Evolutionary conservation across 768 basidiomycete species (phyloP), one percentile per base, ranked within the genome.

Genomic region (Termitomyces sp.): DNA sequence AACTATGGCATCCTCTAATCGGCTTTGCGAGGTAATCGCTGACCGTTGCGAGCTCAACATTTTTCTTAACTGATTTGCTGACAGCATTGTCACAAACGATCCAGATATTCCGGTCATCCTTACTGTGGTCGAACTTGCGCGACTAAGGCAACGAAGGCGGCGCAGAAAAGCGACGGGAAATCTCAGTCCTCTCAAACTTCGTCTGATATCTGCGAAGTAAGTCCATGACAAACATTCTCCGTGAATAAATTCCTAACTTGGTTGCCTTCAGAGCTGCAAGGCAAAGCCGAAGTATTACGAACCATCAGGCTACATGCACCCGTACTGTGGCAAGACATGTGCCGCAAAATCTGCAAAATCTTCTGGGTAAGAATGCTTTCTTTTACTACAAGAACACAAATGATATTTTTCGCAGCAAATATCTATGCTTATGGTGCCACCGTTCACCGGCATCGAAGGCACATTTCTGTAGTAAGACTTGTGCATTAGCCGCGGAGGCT

Each of bases 251-350:
- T 43, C 7, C 9, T 42, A 11, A 40, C 9, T 42, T 15, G 17
- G 25, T 14, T 31, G 20, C 36, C 11, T 56, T 14, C 65, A 88
- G 86, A 80, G 80, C 63, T 88, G 86, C 71, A 81, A 82, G 61
- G 77, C 77, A 61, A 80, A 84, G 45, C 85, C 86, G 45, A 88
- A 86, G 65, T 81, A 82, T 64, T 76, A 75, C 20, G 86, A 88
- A 66, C 83, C 84, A 15, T 79, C 77, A 9, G 80, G 79, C 56
- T 62, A 55, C 38, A 81, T 78, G 2, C 86, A 88, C 71, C 79
- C 84, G 14, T 89, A 80, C 69, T 88, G 87, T 66, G 74, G 85
- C 67, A 88, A 84, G 66, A 79, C 83, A 10, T 88, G 87, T 65
- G 85, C 86, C 5, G 38, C 46, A 8, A 62, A 43, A 37, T 43